Evolutionary conservation across 192 early-diverging fungal genomes (phyloP).

Genomic region (Coemansia javaensis): DNA sequence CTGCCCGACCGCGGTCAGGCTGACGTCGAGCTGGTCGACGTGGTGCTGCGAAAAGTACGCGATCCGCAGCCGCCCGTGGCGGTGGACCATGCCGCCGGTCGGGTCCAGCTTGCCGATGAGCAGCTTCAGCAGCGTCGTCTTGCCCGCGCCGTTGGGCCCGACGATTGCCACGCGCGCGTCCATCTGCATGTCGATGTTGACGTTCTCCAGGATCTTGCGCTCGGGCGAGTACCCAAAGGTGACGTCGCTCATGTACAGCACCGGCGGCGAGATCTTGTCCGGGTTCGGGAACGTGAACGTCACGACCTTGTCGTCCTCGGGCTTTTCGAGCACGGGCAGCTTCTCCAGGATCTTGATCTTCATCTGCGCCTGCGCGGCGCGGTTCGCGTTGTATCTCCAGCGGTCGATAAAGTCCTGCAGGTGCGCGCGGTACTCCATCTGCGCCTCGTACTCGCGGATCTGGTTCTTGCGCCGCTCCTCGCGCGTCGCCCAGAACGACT

Average conservation of each 20-base stretch:
- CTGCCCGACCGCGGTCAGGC: constrained; percentile 77
- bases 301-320: constrained; percentile 70
- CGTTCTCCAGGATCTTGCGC: constrained; percentile 72
- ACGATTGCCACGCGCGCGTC: constrained; percentile 97
- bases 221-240: constrained; percentile 82
- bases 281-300: constrained; percentile 92
- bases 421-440: constrained; percentile 89
- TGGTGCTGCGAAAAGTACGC: constrained; percentile 97
- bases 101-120: constrained; percentile 84
- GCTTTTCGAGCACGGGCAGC: constrained; percentile 83
- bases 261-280: constrained; percentile 91
- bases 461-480: constrained; percentile 89
- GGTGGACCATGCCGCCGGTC: constrained; percentile 69
- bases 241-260: constrained; percentile 91
- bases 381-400: constrained; percentile 98
- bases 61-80: constrained; percentile 89
- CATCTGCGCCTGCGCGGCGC: constrained; percentile 93
- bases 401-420: constrained; percentile 97
- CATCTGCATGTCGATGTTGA: constrained; percentile 94
- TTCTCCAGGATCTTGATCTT: constrained; percentile 99
- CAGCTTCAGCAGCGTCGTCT: constrained; percentile 93
- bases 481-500: constrained; percentile 81
- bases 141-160: constrained; percentile 98
- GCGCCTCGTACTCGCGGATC: constrained; percentile 92
- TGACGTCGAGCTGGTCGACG: constrained; percentile 93